A percentile compares a stretch with the other conserved stretches of the same genome.
These are phyloP conservation scores for Backusella tarrabulga DNA, from an alignment of 192 early-diverging fungal genomes.

Conservation along the genomic window DNA sequence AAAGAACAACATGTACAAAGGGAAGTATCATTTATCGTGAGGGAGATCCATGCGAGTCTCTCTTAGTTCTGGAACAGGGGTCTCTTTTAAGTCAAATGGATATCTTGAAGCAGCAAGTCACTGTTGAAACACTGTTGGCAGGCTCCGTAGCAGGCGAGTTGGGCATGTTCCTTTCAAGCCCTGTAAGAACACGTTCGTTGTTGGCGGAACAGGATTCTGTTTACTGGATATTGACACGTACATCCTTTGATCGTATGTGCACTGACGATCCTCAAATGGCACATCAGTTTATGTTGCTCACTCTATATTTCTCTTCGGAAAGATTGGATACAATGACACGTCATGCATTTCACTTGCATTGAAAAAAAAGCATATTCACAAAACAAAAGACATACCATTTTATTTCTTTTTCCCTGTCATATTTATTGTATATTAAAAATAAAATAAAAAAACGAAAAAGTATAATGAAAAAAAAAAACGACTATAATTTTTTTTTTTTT, in stretches of 20 bases:
- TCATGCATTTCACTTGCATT: constrained; percentile 41
- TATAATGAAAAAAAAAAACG: not conserved
- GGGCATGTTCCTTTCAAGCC: constrained; percentile 64
- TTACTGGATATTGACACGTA: constrained; percentile 73
- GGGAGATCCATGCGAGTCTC: constrained; percentile 54
- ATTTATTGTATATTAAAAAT: not conserved
- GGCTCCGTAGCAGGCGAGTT: constrained; percentile 92
- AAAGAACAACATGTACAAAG: constrained; percentile 46
- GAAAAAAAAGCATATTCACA: not conserved
- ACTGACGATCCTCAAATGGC: constrained; percentile 66
- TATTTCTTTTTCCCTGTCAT: not conserved
- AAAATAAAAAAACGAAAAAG: not conserved
- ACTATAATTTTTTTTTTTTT: not conserved
- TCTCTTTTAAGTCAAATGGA: constrained; percentile 45
- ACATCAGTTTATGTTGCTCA: constrained; percentile 77
- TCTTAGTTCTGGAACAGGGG: constrained; percentile 81
- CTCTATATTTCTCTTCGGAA: constrained; percentile 71
- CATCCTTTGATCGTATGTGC: constrained; percentile 65
- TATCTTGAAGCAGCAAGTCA: not conserved
- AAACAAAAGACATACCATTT: not conserved
- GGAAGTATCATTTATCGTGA: constrained; percentile 68
- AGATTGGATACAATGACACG: constrained; percentile 40
- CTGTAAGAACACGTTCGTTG: constrained; percentile 44
- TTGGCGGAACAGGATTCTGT: constrained; percentile 62
- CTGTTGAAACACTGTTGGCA: constrained; percentile 83